phyloP scores from a whole-genome alignment of 2,329 filamentous ascomycete species.

The Botrytis byssoidea region DNA sequence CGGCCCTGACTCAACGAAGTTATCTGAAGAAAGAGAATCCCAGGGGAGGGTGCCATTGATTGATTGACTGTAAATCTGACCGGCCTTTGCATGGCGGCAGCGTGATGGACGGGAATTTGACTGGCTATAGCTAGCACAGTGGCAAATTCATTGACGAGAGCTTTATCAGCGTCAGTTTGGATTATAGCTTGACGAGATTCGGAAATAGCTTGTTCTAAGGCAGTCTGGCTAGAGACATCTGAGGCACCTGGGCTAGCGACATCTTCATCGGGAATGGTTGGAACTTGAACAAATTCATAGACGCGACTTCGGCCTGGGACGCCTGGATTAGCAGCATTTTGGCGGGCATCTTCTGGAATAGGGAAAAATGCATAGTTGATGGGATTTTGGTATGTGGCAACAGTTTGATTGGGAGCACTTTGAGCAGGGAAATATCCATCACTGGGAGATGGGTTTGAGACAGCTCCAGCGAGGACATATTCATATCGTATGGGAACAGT shows the following conservation, averaged over 20 bases:
- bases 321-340: not conserved
- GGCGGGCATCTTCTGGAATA: not conserved
- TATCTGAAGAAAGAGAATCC: not conserved
- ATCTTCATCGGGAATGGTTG: no score
- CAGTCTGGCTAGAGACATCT: no score
- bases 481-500: not conserved
- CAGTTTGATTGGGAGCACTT: no score
- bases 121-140: not conserved
- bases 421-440: no score
- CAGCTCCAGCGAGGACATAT: not conserved
- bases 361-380: not conserved
- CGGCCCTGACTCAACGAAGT: fast-evolving
- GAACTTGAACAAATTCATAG: not conserved
- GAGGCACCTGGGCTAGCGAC: no score
- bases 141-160: not conserved
- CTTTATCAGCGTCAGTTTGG: not conserved
- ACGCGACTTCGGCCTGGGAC: not conserved
- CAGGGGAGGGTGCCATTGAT: not conserved
- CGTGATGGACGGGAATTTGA: not conserved
- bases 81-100: not conserved
- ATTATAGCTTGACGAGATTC: no score
- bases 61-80: not conserved
- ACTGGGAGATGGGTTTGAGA: not conserved
- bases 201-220: no score
- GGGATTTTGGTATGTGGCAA: no score